Evolutionary conservation across 1,284 basidiomycete species (phyloP).

Genomic region (Microbotryum scabiosae): DNA sequence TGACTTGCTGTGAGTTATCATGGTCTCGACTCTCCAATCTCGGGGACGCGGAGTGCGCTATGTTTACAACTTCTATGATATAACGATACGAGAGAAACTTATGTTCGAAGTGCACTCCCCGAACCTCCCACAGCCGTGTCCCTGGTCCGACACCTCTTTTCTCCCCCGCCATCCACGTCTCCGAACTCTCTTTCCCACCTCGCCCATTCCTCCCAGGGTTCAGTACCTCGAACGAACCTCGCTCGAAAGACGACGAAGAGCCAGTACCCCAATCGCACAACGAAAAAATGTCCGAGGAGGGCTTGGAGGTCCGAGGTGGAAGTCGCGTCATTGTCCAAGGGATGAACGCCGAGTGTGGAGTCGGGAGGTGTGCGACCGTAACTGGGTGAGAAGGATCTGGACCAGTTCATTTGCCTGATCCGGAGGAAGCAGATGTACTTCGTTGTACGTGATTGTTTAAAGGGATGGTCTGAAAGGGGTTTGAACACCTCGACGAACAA

Average conservation of each 20-base stretch:
- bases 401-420: conserved; percentile 8
- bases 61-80: too few relatives aligned
- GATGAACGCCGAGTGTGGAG: conserved; percentile 11
- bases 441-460: conserved; percentile 18
- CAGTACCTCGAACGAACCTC: conserved; percentile 46
- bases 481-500: conserved; percentile 46
- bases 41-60: too few relatives aligned
- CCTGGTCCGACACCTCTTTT: too few relatives aligned
- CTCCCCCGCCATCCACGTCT: too few relatives aligned
- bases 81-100: too few relatives aligned
- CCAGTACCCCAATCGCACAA: conserved; percentile 42
- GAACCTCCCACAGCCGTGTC: too few relatives aligned
- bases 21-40: too few relatives aligned
- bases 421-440: conserved; percentile 16
- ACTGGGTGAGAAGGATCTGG: conserved; percentile 12
- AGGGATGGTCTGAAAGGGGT: neutral
- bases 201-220: conserved; percentile 50
- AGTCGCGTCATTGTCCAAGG: conserved; percentile 4
- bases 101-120: too few relatives aligned
- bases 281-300: conserved; percentile 36
- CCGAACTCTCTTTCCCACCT: conserved; percentile 6
- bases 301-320: conserved; percentile 21
- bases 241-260: conserved; percentile 43
- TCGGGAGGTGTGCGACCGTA: conserved; percentile 8
- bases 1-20: too few relatives aligned